Percentiles rank a stretch among this genome's conserved stretches.
Conservation (phyloP, 116 monocot genomes). For the Papilionanthe hybrid region DNA sequence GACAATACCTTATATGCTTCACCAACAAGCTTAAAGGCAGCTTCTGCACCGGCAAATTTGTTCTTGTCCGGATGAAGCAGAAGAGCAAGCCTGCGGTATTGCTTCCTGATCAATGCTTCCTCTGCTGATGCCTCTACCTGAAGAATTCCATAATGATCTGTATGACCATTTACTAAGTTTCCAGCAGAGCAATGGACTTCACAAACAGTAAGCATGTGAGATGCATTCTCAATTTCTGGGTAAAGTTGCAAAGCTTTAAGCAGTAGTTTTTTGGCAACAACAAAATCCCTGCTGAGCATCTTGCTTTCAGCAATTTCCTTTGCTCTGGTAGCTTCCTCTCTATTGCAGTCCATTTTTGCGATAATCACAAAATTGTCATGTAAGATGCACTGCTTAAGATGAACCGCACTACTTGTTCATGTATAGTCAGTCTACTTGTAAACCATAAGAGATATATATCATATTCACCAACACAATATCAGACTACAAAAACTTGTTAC, state of each 20-base stretch:
- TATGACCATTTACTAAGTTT: constrained; percentile 47
- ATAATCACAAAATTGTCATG: constrained; percentile 3
- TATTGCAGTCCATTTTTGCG: constrained; percentile 87
- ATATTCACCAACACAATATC: background rate
- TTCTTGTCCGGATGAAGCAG: constrained; percentile 92
- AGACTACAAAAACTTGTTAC: background rate
- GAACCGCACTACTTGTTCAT: background rate
- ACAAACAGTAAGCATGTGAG: constrained; percentile 75
- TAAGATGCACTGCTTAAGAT: constrained; percentile 1
- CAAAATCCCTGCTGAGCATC: constrained; percentile 62
- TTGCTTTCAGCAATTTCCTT: constrained; percentile 68
- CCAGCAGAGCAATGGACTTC: constrained; percentile 72
- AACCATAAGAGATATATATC: background rate
- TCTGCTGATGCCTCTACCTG: constrained; percentile 67
- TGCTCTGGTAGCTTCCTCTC: constrained; percentile 79
- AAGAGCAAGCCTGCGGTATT: constrained; percentile 84
- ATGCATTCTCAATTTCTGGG: constrained; percentile 69
- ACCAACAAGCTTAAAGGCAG: constrained; percentile 86
- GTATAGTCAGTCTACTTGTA: background rate
- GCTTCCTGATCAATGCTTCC: constrained; percentile 68
- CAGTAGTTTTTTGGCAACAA: constrained; percentile 48
- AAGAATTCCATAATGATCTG: constrained; percentile 79
- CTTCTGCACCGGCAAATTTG: constrained; percentile 87
- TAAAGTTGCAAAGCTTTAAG: constrained; percentile 63
- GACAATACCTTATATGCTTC: constrained; percentile 69